Evolutionary conservation across 202 grass and related monocot genomes (phyloP).

Genomic region (Bolboschoenoplectus hybrid): DNA sequence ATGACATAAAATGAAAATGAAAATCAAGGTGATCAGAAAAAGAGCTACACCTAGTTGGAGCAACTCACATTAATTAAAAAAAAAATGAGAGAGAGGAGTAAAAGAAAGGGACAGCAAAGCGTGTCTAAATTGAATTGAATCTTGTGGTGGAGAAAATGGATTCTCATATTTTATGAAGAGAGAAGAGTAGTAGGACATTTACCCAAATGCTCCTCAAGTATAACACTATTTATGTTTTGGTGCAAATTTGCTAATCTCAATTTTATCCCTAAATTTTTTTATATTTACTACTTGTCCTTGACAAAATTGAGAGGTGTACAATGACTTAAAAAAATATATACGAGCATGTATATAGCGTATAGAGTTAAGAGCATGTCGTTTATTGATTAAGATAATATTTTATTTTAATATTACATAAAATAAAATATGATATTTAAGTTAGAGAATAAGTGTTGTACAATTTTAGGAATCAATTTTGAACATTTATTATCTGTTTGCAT

Average conservation of each 20-base stretch:
- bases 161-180: neutral
- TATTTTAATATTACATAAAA: neutral
- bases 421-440: neutral
- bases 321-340: neutral
- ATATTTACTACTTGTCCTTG: neutral
- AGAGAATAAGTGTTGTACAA: neutral
- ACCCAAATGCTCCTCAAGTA: neutral
- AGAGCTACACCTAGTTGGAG: neutral
- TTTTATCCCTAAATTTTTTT: neutral
- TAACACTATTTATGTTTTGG: neutral
- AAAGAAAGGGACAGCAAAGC: slow-evolving; percentile 37
- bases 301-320: neutral
- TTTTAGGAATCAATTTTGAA: neutral
- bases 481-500: neutral
- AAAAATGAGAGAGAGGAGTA: neutral
- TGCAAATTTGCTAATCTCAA: neutral
- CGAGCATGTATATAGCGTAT: too few relatives aligned
- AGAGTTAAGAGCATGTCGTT: neutral
- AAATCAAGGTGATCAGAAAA: neutral
- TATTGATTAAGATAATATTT: neutral
- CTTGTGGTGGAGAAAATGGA: slow-evolving; percentile 18
- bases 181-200: neutral
- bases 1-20: too few relatives aligned
- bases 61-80: slow-evolving; percentile 7
- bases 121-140: slow-evolving; percentile 30